Evolutionary conservation across 2,329 filamentous ascomycete genomes (phyloP).

Genomic region (Fusarium sp.): DNA sequence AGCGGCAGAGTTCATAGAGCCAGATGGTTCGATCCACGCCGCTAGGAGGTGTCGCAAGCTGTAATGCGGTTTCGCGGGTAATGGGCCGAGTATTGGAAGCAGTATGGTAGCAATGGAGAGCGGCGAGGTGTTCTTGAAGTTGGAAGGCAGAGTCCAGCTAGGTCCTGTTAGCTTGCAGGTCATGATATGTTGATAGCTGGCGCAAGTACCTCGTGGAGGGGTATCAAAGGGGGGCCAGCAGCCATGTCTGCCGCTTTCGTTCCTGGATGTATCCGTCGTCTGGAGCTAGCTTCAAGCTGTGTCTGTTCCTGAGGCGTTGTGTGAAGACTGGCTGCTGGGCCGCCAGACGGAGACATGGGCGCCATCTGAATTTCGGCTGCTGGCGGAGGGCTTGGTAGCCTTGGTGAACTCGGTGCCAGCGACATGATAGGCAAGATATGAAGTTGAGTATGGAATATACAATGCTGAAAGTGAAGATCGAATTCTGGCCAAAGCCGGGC

Average conservation of each 20-base stretch:
- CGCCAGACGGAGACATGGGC: constrained; percentile 77
- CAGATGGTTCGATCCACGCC: constrained; percentile 89
- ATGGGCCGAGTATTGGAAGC: constrained; percentile 75
- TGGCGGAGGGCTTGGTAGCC: constrained; percentile 93
- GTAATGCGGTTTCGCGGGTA: constrained; percentile 77
- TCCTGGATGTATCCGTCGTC: constrained; percentile 88
- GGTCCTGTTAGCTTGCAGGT: constrained; percentile 24
- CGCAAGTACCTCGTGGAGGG: constrained; percentile 77
- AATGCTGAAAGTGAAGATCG: constrained; percentile 27
- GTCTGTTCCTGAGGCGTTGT: constrained; percentile 71
- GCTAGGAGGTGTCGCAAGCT: constrained; percentile 82
- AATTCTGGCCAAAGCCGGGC: constrained; percentile 22
- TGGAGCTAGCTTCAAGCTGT: constrained; percentile 77
- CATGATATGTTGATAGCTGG: not conserved
- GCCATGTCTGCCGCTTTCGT: constrained; percentile 95
- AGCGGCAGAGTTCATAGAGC: constrained; percentile 98
- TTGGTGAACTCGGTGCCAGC: constrained; percentile 81
- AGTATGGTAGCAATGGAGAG: constrained; percentile 86
- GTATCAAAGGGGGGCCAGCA: constrained; percentile 87
- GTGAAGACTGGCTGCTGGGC: constrained; percentile 64
- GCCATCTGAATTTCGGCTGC: constrained; percentile 94
- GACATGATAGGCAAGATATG: constrained; percentile 57
- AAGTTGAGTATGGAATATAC: constrained; percentile 14
- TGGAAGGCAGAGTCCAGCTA: constrained; percentile 98
- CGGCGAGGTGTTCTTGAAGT: constrained; percentile 95